Conservation (phyloP, 768 basidiomycete genomes). For the Candolleomyces aberdarensis region DNA sequence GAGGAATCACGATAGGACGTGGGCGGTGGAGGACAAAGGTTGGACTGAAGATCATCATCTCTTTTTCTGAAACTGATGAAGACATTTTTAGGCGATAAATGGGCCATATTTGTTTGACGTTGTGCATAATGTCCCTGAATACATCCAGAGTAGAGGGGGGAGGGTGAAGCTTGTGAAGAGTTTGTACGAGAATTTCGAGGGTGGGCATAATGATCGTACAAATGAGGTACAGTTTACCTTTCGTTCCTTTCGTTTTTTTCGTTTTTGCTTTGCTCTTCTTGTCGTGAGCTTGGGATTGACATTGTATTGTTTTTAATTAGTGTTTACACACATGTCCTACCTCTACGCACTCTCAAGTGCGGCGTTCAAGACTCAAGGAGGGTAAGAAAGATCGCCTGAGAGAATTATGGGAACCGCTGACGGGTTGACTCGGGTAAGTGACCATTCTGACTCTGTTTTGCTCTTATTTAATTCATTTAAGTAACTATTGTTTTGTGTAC, state of each 20-base stretch:
- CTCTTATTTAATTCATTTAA: neutral
- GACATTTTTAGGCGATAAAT: slow-evolving; percentile 37
- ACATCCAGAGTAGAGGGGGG: slow-evolving; percentile 70
- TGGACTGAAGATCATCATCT: slow-evolving; percentile 66
- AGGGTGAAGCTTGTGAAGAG: slow-evolving; percentile 61
- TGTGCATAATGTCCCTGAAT: slow-evolving; percentile 62
- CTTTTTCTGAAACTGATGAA: neutral
- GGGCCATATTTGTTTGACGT: slow-evolving; percentile 78
- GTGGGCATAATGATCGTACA: slow-evolving; percentile 77
- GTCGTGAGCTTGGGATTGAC: no score
- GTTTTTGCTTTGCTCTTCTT: no score
- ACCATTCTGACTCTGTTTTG: slow-evolving; percentile 12
- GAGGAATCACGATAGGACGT: slow-evolving; percentile 59
- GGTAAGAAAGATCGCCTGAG: slow-evolving; percentile 62
- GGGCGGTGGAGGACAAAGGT: slow-evolving; percentile 61
- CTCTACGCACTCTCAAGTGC: slow-evolving; percentile 73
- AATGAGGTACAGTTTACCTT: slow-evolving; percentile 53
- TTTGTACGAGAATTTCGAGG: slow-evolving; percentile 56
- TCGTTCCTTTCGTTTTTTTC: no score
- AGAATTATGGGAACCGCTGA: slow-evolving; percentile 65
- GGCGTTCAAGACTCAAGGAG: slow-evolving; percentile 66
- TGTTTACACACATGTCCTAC: slow-evolving; percentile 84
- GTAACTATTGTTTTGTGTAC: neutral
- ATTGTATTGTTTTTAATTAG: slow-evolving; percentile 25
- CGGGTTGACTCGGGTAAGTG: slow-evolving; percentile 67